Evolutionary conservation across 2,329 filamentous ascomycete genomes (phyloP), one percentile per base, ranked within the genome.

Genomic region (Botrytis squamosa): DNA sequence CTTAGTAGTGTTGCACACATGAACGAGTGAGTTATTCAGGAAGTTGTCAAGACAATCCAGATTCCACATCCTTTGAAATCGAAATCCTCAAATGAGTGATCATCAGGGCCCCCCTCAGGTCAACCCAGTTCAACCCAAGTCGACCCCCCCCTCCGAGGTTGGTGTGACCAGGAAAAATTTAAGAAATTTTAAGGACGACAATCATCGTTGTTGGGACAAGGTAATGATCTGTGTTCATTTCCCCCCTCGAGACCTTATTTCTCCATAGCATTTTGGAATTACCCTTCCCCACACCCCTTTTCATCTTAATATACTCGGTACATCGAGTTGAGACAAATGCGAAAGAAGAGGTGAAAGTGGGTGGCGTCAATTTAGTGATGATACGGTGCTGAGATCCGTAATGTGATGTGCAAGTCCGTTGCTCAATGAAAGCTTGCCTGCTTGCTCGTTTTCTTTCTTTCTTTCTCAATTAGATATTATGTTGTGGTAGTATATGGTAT

Each of bases 21-120:
- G 68, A 46, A 70, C 40, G 29, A 46, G 36, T 62, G 29, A 46
- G 40, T 57, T 8, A 33, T 68, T 72, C 70, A 72, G 67, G 72
- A 62, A 49, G 66, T 49, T 64, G 55, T 60, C 3, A 70, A 60
- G 68, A 70, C 55, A 62, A 70, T 59, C 52, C 14, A 59, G 49
- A 55, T 55, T 25, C 33, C 65, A 57, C 52, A 46, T 40, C 33
- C 40, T 25, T 36, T 46, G 22, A 18, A n/a, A 62, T 62, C 38
- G 40, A 70, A 44, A 65, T 36, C 57, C 33, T 52, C 36, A 38
- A 25, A 69, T 42, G 49, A 42, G 44, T 46, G 29, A 70, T 46
- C 68, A 68, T 68, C 49, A 57, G 49, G 36, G 38, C 64, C 44
- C 64, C 52, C 64, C 52, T 57, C n/a, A n/a, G 22, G 36, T 36